These are phyloP conservation scores for Sarocladium strictum DNA, from an alignment of 2,329 filamentous ascomycete species.

Conservation along the genomic window DNA sequence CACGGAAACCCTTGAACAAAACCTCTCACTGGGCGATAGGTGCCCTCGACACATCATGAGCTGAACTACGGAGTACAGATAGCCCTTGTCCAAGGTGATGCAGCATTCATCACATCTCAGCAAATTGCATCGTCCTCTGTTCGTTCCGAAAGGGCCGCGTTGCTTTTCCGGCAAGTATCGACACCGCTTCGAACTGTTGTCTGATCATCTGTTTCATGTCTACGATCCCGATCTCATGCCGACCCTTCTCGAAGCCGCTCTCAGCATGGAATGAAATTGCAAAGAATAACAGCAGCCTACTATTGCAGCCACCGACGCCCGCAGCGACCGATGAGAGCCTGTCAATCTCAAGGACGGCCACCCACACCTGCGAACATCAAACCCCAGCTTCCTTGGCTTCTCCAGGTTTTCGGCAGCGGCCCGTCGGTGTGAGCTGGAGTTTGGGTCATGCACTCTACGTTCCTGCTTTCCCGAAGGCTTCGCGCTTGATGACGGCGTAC, in stretches of 20 bases:
- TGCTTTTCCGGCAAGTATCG: background rate
- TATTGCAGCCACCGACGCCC: slow-evolving; percentile 1
- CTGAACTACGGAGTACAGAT: too few relatives aligned
- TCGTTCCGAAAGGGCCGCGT: background rate
- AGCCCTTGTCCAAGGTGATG: background rate
- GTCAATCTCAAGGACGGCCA: background rate
- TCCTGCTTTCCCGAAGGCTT: background rate
- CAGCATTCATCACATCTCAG: background rate
- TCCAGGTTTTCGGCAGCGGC: slow-evolving; percentile 9
- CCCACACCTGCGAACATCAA: slow-evolving; percentile 4
- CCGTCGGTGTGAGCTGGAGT: slow-evolving; percentile 7
- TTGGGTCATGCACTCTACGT: background rate
- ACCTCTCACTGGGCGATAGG: too few relatives aligned
- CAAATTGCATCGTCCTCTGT: background rate
- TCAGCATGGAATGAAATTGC: background rate
- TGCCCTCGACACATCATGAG: too few relatives aligned
- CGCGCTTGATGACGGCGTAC: background rate
- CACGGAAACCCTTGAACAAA: too few relatives aligned
- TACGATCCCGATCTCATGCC: background rate
- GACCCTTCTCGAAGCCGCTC: background rate
- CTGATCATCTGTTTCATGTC: background rate
- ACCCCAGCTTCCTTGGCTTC: slow-evolving; percentile 1
- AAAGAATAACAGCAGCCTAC: background rate
- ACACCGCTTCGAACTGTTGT: background rate
- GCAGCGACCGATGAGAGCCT: background rate